Base-by-base conservation (phyloP, 2,329 filamentous ascomycete species). In the Phoma sp. region DNA sequence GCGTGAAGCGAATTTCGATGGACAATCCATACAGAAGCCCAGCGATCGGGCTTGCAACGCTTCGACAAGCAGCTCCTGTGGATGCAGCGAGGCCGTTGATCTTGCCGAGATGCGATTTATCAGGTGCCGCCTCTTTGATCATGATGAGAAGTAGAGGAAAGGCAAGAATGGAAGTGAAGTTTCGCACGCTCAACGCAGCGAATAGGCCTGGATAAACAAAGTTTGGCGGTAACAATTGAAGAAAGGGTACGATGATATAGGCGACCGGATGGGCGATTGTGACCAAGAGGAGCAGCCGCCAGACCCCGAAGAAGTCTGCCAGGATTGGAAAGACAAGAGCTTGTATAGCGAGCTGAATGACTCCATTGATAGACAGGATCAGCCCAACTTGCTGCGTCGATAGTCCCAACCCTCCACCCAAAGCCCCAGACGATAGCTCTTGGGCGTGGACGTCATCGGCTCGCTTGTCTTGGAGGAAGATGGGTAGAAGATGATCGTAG, bases 401-500 rank as follows among this genome's bases (percentile, higher is more conserved):
- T 43, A 89, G 80, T 1, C 88, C 88, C 2, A 91, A 78, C 4
- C 88, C 88, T 40, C 88, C 88, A 0, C 82, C 76, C 7, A 81
- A 64, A 2, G 73, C 71, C 6, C 72, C 65, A 15, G 59, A 51
- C 4, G 67, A 60, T 9, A 74, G 39, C 10, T 62, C 50, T 40
- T 70, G 59, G 15, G 68, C 60, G 19, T 70, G 58, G 76, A 75
- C 53, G 27, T 71, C 66, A 25, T 68, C 60, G 29, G 64, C 78
- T 27, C 84, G 83, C 36, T 87, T 82, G 66, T 96, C 92, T 73
- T 97, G 92, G 46, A 96, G 86, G 77, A 96, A 97, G 56, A 97
- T 96, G 7, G 93, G 93, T 49, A 96, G 82, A 0, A 97, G 83
- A 72, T 96, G 91, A 70, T 97, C 94, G 76, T 91, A 97, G 0